Evolutionary conservation across 805 yeast genomes (phyloP), one percentile per base, ranked within the genome.

Genomic region (Ogataea trehaloabstinens): DNA sequence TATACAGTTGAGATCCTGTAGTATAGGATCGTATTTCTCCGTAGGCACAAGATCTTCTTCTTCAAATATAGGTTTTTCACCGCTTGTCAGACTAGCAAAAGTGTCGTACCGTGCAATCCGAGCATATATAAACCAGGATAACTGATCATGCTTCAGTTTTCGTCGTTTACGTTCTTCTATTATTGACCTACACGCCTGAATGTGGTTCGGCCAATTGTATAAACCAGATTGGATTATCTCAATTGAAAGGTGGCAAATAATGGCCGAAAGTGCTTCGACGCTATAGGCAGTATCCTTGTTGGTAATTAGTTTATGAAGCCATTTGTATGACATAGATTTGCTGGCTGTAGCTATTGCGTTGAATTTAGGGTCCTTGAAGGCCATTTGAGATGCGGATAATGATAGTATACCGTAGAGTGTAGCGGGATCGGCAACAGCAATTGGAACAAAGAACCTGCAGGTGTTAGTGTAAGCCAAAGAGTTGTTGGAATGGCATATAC

Each of bases 321-420:
- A 27, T 4, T 31, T 32, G 19, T 40, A 40, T 6, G 43, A 34
- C 28, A 27, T 17, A 6, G 43, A 40, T 15, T 40, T 40, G 34
- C 27, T 35, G 5, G 28, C 13, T 20, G 38, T 36, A 13, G 43
- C 39, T 10, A 10, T 16, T 13, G 20, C 4, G 19, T 28, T 21
- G 5, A 31, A 17, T 25, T 30, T 28, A 5, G 38, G 43, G 36
- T 40, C 35, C 6, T 28, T 18, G 25, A 30, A 35, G 6, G 43
- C 19, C 43, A 40, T 35, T 20, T 40, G 43, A 4, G 43, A 33
- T 7, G 43, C 43, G n/a, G 43, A 40, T 16, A 40, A 35, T 13
- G 38, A 40, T 30, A 40, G 27, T 3, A 40, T 35, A 5, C 43
- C 43, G 22, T 40, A 32, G 20, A 40, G 35, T 19, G 43, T 40